Conservation (phyloP, 345 rosid species). For the Gossypium australe region DNA sequence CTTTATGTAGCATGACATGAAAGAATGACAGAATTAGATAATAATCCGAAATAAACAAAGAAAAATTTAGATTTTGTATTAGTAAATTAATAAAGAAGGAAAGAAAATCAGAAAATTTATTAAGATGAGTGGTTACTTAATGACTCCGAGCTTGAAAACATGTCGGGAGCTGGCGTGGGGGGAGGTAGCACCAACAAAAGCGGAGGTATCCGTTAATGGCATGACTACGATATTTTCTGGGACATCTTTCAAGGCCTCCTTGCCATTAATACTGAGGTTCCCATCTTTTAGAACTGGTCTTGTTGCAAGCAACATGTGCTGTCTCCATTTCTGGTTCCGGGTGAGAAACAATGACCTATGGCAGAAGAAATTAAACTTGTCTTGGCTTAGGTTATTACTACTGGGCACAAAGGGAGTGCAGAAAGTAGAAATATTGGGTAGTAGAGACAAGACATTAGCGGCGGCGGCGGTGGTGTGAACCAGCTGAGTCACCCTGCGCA, state of each 20-base stretch:
- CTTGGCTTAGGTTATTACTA: constrained; percentile 3
- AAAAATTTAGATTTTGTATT: background rate
- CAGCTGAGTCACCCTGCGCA: background rate
- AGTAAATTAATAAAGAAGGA: background rate
- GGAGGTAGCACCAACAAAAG: constrained; percentile 45
- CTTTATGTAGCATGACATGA: constrained; percentile 21
- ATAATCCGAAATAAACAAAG: background rate
- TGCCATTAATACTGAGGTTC: constrained; percentile 28
- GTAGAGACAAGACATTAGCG: background rate
- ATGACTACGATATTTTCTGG: constrained; percentile 38
- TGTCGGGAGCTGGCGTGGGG: constrained; percentile 27
- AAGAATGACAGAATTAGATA: background rate
- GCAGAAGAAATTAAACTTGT: background rate
- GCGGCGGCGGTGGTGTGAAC: background rate
- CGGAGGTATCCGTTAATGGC: constrained; percentile 34
- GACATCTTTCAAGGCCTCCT: constrained; percentile 29
- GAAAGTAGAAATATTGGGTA: constrained; percentile 1
- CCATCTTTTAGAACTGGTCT: constrained; percentile 40
- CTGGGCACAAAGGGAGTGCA: background rate
- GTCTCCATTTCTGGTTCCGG: constrained; percentile 30
- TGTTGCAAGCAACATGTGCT: constrained; percentile 30
- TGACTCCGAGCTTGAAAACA: constrained; percentile 50
- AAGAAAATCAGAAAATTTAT: background rate
- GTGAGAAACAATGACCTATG: constrained; percentile 3
- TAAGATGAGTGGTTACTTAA: constrained; percentile 21